phyloP scores from a whole-genome alignment of 148 eudicot genomes.

The Rhododendron henanense region DNA sequence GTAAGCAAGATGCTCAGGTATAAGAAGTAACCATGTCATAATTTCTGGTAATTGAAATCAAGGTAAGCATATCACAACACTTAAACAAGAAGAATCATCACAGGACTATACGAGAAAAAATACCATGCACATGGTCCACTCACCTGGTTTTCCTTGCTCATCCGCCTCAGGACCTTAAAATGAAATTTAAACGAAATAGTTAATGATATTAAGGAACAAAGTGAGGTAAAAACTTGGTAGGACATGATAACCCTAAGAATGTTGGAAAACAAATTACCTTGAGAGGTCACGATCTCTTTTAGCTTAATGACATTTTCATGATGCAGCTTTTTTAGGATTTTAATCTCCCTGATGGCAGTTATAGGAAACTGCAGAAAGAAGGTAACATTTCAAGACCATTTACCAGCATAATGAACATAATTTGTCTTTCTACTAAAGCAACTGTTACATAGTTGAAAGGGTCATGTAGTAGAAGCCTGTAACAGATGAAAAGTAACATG shows the following conservation, averaged over 20 bases:
- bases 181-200: background rate
- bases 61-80: background rate
- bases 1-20: background rate
- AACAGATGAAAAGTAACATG: background rate
- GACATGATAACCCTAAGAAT: background rate
- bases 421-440: background rate
- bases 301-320: slow-evolving; percentile 47
- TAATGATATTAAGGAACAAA: slow-evolving; percentile 3
- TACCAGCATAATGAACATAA: background rate
- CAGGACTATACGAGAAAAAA: background rate
- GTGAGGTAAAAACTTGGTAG: background rate
- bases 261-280: slow-evolving; percentile 29
- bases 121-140: background rate
- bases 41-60: background rate
- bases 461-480: background rate
- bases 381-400: slow-evolving; percentile 9
- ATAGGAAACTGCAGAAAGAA: slow-evolving; percentile 49
- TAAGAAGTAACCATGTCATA: background rate
- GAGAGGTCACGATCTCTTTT: slow-evolving; percentile 54
- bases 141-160: slow-evolving; percentile 25
- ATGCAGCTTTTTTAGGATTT: slow-evolving; percentile 36
- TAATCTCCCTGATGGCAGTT: slow-evolving; percentile 52
- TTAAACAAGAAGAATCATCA: background rate
- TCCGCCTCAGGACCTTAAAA: slow-evolving; percentile 25
- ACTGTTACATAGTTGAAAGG: background rate